phyloP scores from a whole-genome alignment of 2,329 filamentous ascomycete species.

The Coniochaeta sp. region DNA sequence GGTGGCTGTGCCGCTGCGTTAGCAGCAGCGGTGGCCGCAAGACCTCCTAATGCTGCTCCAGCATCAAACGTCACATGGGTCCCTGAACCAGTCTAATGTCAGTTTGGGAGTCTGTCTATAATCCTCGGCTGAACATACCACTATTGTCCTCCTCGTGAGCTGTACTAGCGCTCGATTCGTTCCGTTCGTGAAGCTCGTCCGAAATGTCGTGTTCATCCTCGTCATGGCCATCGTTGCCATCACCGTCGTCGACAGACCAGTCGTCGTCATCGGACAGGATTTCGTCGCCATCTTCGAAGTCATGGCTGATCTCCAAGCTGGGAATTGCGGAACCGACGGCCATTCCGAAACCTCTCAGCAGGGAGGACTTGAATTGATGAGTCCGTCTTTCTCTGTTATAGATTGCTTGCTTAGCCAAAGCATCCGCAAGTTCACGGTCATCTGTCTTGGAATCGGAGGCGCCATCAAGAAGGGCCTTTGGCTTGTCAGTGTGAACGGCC shows the following conservation, averaged over 20 bases:
- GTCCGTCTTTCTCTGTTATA: not conserved
- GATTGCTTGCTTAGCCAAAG: not conserved
- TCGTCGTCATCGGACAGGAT: not conserved
- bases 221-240: too few species aligned
- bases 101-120: not conserved
- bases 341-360: not conserved
- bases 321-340: not conserved
- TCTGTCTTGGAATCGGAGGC: not conserved
- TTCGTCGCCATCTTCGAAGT: not conserved
- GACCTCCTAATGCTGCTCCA: not conserved
- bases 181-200: not conserved
- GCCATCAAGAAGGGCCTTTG: not conserved
- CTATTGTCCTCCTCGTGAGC: not conserved
- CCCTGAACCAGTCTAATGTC: not conserved
- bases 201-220: not conserved
- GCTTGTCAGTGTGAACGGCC: not conserved
- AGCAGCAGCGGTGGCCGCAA: not conserved
- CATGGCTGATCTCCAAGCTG: not conserved
- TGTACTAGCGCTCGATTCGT: not conserved
- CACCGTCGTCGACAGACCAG: not conserved
- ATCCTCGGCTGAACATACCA: not conserved
- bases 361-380: not conserved
- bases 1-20: not conserved
- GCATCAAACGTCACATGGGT: not conserved
- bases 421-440: not conserved